A percentile compares a stretch with the other conserved stretches of the same genome.
phyloP scores from a whole-genome alignment of 108 stramenopile genomes.

The Stephanodiscus triporus region DNA sequence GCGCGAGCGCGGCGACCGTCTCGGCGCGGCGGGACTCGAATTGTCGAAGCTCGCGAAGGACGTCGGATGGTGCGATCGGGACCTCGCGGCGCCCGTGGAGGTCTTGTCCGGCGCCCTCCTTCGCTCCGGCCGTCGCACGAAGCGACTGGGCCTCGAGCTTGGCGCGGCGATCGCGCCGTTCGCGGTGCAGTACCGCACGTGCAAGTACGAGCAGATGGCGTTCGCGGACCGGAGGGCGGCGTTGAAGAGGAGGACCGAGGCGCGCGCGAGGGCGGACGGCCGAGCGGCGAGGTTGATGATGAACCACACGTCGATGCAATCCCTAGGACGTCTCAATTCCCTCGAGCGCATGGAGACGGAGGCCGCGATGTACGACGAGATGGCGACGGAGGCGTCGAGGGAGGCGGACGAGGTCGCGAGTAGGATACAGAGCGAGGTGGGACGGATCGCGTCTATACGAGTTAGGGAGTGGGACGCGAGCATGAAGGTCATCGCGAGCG shows the following conservation, averaged over 20 bases:
- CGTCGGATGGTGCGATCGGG: constrained; percentile 51
- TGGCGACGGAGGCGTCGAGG: constrained; percentile 58
- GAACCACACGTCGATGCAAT: constrained; percentile 64
- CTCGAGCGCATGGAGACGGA: constrained; percentile 64
- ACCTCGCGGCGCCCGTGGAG: constrained; percentile 56
- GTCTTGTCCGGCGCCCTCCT: constrained; percentile 66
- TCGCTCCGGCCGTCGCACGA: constrained; percentile 70
- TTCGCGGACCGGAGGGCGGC: constrained; percentile 75
- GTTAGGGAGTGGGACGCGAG: constrained; percentile 71
- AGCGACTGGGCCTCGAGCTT: constrained; percentile 76
- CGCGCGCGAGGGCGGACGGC: constrained; percentile 63
- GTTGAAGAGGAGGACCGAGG: constrained; percentile 59
- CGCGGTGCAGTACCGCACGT: constrained; percentile 74
- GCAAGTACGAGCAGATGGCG: constrained; percentile 79
- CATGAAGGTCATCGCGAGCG: constrained; percentile 71
- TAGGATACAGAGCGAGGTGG: constrained; percentile 74
- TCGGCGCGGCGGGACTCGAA: constrained; percentile 79
- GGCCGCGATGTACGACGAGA: constrained; percentile 63
- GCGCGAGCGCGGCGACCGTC: constrained; percentile 66
- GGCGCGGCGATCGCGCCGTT: constrained; percentile 72
- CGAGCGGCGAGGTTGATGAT: constrained; percentile 67
- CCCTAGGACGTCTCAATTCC: constrained; percentile 49
- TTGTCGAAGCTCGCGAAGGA: constrained; percentile 70
- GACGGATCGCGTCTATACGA: constrained; percentile 64
- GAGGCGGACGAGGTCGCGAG: constrained; percentile 80